Conservation (phyloP, 768 basidiomycete species). For the Tubosaeta sp. region DNA sequence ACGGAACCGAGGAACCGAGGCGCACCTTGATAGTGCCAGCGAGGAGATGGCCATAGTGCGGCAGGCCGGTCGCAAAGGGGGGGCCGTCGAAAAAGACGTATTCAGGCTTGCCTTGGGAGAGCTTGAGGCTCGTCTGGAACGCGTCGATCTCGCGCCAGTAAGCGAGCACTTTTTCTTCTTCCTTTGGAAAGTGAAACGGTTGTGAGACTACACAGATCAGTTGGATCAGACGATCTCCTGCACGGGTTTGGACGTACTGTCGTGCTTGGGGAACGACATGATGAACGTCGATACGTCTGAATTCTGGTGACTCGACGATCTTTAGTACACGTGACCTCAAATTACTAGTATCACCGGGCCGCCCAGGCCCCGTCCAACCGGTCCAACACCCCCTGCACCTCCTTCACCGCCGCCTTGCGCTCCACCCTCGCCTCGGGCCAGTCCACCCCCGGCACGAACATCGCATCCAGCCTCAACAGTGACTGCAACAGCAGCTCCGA, state of each 20-base stretch:
- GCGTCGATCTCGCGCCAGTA: slow-evolving; percentile 98
- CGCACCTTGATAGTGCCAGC: slow-evolving; percentile 90
- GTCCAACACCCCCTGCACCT: slow-evolving; percentile 81
- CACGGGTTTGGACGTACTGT: slow-evolving; percentile 47
- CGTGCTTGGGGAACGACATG: slow-evolving; percentile 70
- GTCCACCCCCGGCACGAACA: slow-evolving; percentile 57
- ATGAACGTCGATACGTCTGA: neutral
- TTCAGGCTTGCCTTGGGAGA: slow-evolving; percentile 85
- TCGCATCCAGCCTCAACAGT: slow-evolving; percentile 82
- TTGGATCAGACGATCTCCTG: slow-evolving; percentile 2
- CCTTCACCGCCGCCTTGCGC: slow-evolving; percentile 82
- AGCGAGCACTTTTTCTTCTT: slow-evolving; percentile 84
- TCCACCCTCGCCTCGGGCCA: slow-evolving; percentile 78
- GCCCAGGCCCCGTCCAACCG: slow-evolving; percentile 71
- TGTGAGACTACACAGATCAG: slow-evolving; percentile 52
- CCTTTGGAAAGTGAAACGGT: slow-evolving; percentile 78
- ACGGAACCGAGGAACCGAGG: neutral
- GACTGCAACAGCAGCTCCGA: slow-evolving; percentile 82
- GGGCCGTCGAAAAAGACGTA: slow-evolving; percentile 97
- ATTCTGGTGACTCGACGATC: too few species aligned
- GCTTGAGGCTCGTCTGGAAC: slow-evolving; percentile 89
- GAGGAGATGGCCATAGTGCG: slow-evolving; percentile 93
- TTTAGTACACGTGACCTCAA: too few species aligned
- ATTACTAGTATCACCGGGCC: slow-evolving; percentile 31
- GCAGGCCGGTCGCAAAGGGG: slow-evolving; percentile 94